Conservation (phyloP, 306 rosid genomes). For the Medicago lupulina region DNA sequence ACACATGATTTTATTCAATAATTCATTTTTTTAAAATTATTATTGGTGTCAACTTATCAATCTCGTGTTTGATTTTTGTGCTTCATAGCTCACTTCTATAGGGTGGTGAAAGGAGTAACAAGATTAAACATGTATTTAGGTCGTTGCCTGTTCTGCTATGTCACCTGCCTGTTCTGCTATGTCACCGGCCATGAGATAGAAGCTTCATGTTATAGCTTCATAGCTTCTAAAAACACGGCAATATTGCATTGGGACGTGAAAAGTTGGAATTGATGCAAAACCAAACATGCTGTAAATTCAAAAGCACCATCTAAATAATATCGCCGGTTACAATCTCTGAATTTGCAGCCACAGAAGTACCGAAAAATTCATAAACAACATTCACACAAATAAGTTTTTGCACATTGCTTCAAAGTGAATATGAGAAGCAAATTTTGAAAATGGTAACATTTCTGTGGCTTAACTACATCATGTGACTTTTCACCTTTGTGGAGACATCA, state of each 20-base stretch:
- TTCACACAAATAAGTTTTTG: not conserved
- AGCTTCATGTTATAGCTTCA: not conserved
- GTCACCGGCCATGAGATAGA: too few relatives aligned
- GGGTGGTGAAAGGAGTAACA: not conserved
- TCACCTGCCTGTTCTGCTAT: too few relatives aligned
- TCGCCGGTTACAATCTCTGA: not conserved
- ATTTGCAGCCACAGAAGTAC: not conserved
- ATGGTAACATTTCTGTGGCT: constrained; percentile 55
- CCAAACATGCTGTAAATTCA: not conserved
- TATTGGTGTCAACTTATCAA: too few relatives aligned
- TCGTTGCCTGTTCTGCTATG: too few relatives aligned
- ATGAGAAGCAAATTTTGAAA: constrained; percentile 61
- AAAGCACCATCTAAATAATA: not conserved
- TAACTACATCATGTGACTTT: not conserved
- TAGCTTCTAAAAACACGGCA: not conserved
- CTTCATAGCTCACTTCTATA: too few relatives aligned
- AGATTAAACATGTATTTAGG: not conserved
- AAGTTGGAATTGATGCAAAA: not conserved
- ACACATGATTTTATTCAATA: too few relatives aligned
- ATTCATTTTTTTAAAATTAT: too few relatives aligned
- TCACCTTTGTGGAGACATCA: not conserved
- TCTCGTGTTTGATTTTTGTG: too few relatives aligned
- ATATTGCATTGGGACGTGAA: not conserved
- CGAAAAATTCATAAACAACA: not conserved
- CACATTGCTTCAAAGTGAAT: not conserved